Percentiles rank a stretch among this genome's conserved stretches.
These are phyloP conservation scores for Calocybe gambosa DNA, from an alignment of 1,284 basidiomycete species.

Conservation along the genomic window DNA sequence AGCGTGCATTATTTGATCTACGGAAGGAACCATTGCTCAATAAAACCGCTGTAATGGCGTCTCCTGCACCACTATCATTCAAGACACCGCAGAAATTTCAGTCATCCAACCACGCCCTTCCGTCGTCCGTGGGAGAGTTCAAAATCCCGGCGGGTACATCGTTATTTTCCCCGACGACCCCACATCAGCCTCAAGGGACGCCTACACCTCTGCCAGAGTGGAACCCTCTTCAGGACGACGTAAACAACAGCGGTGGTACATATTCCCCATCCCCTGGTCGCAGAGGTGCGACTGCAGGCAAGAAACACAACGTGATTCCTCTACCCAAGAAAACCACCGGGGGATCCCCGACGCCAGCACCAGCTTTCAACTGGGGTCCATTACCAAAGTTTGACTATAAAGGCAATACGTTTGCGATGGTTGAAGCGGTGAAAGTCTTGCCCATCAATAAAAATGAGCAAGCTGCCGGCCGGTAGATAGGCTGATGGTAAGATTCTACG, in stretches of 20 bases:
- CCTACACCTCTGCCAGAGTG: conserved; percentile 15
- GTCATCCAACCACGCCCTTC: conserved; percentile 4
- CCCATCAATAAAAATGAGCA: conserved; percentile 1
- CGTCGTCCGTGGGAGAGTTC: conserved; percentile 12
- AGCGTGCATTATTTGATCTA: conserved; percentile 55
- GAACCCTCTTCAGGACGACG: conserved; percentile 28
- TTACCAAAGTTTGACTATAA: conserved; percentile 38
- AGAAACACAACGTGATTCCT: conserved; percentile 38
- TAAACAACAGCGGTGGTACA: conserved; percentile 17
- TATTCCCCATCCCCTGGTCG: conserved; percentile 24
- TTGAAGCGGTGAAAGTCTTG: conserved; percentile 15
- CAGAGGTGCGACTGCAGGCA: conserved; percentile 27
- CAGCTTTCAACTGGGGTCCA: conserved; percentile 60
- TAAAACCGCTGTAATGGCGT: conserved; percentile 38
- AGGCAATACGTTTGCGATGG: conserved; percentile 19
- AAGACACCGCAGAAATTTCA: conserved; percentile 28
- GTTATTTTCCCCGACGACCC: conserved; percentile 18
- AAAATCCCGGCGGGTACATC: conserved; percentile 20
- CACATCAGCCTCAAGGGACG: conserved; percentile 12
- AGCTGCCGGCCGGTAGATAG: no score
- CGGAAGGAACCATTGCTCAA: conserved; percentile 64
- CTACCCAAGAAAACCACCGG: conserved; percentile 34
- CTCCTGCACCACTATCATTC: conserved; percentile 36
- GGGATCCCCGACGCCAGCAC: conserved; percentile 1
- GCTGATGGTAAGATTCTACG: no score